Evolutionary conservation across 2,329 filamentous ascomycete genomes (phyloP), one percentile per base, ranked within the genome.

Genomic region (Xylariaceae sp.): DNA sequence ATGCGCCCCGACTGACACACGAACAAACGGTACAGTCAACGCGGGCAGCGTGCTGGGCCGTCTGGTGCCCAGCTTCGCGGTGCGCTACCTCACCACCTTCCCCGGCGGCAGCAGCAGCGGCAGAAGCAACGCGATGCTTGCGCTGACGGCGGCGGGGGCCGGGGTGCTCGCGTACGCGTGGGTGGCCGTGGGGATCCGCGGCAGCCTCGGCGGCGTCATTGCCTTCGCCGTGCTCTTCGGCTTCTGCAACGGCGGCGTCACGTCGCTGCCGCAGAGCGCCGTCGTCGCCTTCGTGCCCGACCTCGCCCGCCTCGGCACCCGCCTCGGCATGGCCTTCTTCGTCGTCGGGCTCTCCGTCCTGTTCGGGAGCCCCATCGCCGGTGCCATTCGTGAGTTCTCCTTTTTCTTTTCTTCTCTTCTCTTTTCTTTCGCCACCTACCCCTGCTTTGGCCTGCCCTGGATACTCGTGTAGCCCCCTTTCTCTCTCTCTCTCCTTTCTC

Each of bases 331-430:
- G 58, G 46, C 39, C 4, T 63, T 63, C 14, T 34, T 51, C 8
- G 23, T 52, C 8, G 36, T 47, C 5, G 59, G 60, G 60, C 49
- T 77, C 54, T 15, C 74, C 59, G 39, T 76, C 58, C 46, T 79
- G 60, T 42, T 74, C 2, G 59, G 61, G 0, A 77, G 42, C 52
- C 65, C 42, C 55, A 71, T 51, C 60, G 69, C 54, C 63, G 59
- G 75, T 56, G 77, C 49, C 33, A 68, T 59, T 49, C 52, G 62
- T 8, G 21, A 23, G 21, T 8, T 8, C 21, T 12, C 8, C 21
- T 23, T 23, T n/a, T n/a, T n/a, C n/a, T n/a, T n/a, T n/a, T n/a
- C n/a, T n/a, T n/a, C n/a, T n/a, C n/a, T n/a, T n/a, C n/a, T n/a
- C n/a, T n/a, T n/a, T n/a, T n/a, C n/a, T n/a, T n/a, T n/a, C n/a